phyloP scores from a whole-genome alignment of 495 filamentous ascomycete genomes.

The Aspergillus bridgeri region DNA sequence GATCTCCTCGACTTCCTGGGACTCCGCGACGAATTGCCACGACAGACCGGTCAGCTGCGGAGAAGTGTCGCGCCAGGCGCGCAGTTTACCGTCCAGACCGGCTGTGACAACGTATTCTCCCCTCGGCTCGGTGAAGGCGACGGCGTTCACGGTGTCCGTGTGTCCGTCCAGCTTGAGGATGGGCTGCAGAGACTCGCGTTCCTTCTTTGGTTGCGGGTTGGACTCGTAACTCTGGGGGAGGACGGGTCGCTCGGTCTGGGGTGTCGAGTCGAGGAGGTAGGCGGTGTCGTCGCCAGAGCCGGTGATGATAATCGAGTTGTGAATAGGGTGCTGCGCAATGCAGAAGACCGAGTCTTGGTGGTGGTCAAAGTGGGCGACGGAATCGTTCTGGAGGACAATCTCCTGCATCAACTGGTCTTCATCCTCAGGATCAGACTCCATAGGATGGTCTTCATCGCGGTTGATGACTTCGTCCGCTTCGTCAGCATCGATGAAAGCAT shows the following conservation, averaged over 20 bases:
- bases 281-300: conserved; percentile 82
- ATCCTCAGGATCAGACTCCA: conserved; percentile 60
- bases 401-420: conserved; percentile 65
- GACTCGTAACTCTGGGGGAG: conserved; percentile 72
- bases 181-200: conserved; percentile 56
- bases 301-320: conserved; percentile 75
- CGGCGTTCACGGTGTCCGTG: conserved; percentile 82
- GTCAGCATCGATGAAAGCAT: conserved; percentile 60
- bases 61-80: conserved; percentile 49
- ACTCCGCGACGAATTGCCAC: conserved; percentile 65
- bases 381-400: conserved; percentile 83
- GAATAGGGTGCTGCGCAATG: conserved; percentile 84
- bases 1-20: conserved; percentile 88
- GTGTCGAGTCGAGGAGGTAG: conserved; percentile 75
- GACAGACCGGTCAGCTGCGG: conserved; percentile 37
- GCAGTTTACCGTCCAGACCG: conserved; percentile 75
- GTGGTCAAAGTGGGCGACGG: conserved; percentile 81
- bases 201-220: conserved; percentile 54
- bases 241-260: conserved; percentile 55
- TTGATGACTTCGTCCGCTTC: conserved; percentile 69
- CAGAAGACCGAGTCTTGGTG: conserved; percentile 89
- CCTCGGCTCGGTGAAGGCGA: conserved; percentile 75
- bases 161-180: conserved; percentile 77
- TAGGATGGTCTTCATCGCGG: conserved; percentile 66
- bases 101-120: conserved; percentile 84